Conservation (phyloP, 1,139 yeast genomes). For the Geotrichum phurueaensis region DNA sequence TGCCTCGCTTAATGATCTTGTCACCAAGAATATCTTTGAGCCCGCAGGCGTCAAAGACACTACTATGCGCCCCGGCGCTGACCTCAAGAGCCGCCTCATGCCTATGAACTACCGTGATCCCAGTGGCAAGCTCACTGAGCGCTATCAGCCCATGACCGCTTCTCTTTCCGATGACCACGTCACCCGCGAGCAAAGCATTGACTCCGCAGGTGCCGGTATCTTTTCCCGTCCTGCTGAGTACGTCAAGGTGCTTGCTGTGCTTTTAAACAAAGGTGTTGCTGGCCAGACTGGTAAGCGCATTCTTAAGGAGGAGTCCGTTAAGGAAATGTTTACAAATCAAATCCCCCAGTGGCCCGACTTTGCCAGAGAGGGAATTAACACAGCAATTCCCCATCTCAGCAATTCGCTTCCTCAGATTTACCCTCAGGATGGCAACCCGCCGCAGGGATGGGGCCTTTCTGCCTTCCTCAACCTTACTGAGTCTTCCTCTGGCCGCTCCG, state of each 20-base stretch:
- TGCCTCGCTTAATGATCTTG: slow-evolving; percentile 40
- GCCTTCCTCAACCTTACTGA: slow-evolving; percentile 18
- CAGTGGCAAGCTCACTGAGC: slow-evolving; percentile 11
- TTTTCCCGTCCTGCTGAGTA: slow-evolving; percentile 43
- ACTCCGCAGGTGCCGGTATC: slow-evolving; percentile 48
- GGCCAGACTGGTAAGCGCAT: slow-evolving; percentile 33
- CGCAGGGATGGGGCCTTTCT: slow-evolving; percentile 28
- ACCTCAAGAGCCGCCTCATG: slow-evolving; percentile 10
- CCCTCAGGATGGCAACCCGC: slow-evolving; percentile 23
- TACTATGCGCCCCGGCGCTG: slow-evolving; percentile 31
- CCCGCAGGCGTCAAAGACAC: slow-evolving; percentile 43
- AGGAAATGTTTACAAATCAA: slow-evolving; percentile 25
- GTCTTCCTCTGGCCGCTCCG: slow-evolving; percentile 38
- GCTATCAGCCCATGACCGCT: slow-evolving; percentile 8
- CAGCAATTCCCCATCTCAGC: slow-evolving; percentile 20
- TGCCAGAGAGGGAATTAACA: slow-evolving; percentile 21
- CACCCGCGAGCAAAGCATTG: slow-evolving; percentile 5
- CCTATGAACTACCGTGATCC: slow-evolving; percentile 17
- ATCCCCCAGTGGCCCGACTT: slow-evolving; percentile 24
- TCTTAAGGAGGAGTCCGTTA: slow-evolving; percentile 27
- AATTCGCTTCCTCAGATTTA: slow-evolving; percentile 22
- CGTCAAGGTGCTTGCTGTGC: slow-evolving; percentile 42
- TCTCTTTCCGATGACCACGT: slow-evolving; percentile 11
- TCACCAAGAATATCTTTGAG: slow-evolving; percentile 39
- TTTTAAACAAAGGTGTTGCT: slow-evolving; percentile 41